A percentile compares a stretch with the other conserved stretches of the same genome.
Evolutionary conservation across 768 basidiomycete genomes (phyloP).

Genomic region (Tylopilus intermedius): DNA sequence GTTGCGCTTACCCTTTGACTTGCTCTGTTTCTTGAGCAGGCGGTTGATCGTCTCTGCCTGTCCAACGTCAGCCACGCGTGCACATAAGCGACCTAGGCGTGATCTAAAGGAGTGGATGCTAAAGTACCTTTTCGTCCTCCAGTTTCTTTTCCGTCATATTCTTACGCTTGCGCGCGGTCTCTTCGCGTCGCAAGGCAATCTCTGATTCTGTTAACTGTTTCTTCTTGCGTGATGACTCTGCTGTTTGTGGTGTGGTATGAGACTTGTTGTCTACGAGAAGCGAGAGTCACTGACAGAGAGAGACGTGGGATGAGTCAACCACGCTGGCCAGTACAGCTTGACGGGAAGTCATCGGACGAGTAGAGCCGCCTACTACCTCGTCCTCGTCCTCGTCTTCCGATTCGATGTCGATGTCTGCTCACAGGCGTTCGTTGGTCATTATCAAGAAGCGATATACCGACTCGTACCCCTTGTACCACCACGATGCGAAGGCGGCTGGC

Average conservation of each 20-base stretch:
- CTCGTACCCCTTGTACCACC: slow-evolving; percentile 23
- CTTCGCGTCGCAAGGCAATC: slow-evolving; percentile 68
- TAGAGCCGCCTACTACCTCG: slow-evolving; percentile 34
- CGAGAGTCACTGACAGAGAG: slow-evolving; percentile 39
- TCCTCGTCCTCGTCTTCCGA: slow-evolving; percentile 39
- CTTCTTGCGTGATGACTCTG: slow-evolving; percentile 33
- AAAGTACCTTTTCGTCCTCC: slow-evolving; percentile 46
- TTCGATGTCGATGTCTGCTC: slow-evolving; percentile 37
- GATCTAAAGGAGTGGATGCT: no score
- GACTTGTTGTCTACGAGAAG: not conserved
- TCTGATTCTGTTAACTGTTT: slow-evolving; percentile 68
- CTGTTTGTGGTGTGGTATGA: not conserved
- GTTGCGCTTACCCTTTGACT: slow-evolving; percentile 58
- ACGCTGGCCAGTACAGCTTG: slow-evolving; percentile 72
- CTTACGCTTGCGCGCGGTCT: slow-evolving; percentile 77
- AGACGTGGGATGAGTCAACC: slow-evolving; percentile 64
- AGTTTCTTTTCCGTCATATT: slow-evolving; percentile 40
- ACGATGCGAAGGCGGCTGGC: slow-evolving; percentile 24
- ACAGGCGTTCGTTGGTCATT: not conserved
- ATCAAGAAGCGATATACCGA: not conserved
- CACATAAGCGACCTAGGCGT: not conserved
- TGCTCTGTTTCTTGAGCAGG: slow-evolving; percentile 78
- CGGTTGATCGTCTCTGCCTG: slow-evolving; percentile 88
- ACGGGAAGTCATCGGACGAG: slow-evolving; percentile 48
- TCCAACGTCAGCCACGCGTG: not conserved